Base-by-base conservation (phyloP, 306 rosid species). In the Fragaria vesca region DNA sequence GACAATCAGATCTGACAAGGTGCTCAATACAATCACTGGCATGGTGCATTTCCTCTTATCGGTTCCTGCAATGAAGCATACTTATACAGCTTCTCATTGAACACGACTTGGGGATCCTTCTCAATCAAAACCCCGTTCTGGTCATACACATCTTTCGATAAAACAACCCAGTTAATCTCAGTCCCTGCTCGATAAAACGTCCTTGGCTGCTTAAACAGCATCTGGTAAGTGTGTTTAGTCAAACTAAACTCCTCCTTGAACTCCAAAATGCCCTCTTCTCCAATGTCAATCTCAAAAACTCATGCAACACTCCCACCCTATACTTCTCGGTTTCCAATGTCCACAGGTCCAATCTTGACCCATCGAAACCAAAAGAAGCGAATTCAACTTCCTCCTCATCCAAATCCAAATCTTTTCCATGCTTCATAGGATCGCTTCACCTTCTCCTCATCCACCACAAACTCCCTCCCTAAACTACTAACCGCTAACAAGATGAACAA, bases 261-360 rank as follows among this genome's bases (percentile, higher is more conserved):
- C 91, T 89, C 98, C 76, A 92, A 92, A 81, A 92, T 78, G 97
- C 98, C 80, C 85, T 92, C 82, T 92, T 95, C 90, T 92, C 97
- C 86, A 95, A 76, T 4, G 98, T 92, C 91, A 95, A 86, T 81
- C 84, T 92, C 93, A 95, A 81, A 36, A 95, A 89, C 83, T 92
- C 97, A 75, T 92, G 98, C 74, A 95, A 70, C 61, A 95, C 63
- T 16, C 98, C 97, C 13, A 91, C 91, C 83, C 97, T 85, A 60
- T 87, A 91, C 82, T 95, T 95, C 91, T 92, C 97, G 3, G 97
- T 97, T 66, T 92, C 93, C 86, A 91, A 76, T 0, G 89, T 91
- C 93, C 98, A 95, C 21, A 85, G 69, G 69, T 92, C 97, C 45
- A 89, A 78, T 48, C 79, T 92, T 2, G 92, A 83, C 40, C 96